Base-by-base conservation (phyloP, 2,329 filamentous ascomycete species). In the Penicillium sp. region DNA sequence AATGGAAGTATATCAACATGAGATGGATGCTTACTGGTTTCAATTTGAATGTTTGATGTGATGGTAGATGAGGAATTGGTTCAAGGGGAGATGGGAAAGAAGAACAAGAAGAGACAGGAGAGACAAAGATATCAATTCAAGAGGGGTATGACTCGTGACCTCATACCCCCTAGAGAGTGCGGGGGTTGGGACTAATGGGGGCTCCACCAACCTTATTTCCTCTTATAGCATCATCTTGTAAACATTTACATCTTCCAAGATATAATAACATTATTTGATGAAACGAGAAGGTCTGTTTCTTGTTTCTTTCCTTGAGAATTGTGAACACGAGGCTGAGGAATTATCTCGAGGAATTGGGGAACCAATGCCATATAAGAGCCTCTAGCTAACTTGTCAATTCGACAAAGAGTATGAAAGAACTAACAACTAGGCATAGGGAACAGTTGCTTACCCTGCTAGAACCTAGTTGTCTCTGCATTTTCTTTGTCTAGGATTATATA, bases 161-260 rank as follows among this genome's bases (percentile, higher is more conserved):
- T 64, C 62, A 64, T 64, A 61, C 60, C 55, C 45, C 40, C n/a
- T 31, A 43, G 31, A 31, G 50, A 61, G 54, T 64, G 62, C 62
- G 62, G 56, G 59, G 59, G 53, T 56, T 54, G 38, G 38, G 31
- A 19, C 27, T 50, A 50, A 40, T 11, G 13, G 38, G 38, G 27
- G 36, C 27, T 40, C 44, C 31, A 44, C 47, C 27, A 49, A 49
- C 51, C 27, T 54, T 54, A 41, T 54, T 54, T 52, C 27, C 29
- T 31, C 19, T 16, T 46, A 33, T 9, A 3, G 16, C n/a, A 15
- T 25, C 13, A 16, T n/a, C 2, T 6, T 19, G 7, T 45, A 31
- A 31, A 45, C 41, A 43, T n/a, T 5, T 3, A 34, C 7, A 34
- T 16, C 11, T 33, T 13, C 25, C 15, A 15, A 7, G 16, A 27